phyloP scores from a whole-genome alignment of 2,329 filamentous ascomycete species.

The Colletotrichum siamense region DNA sequence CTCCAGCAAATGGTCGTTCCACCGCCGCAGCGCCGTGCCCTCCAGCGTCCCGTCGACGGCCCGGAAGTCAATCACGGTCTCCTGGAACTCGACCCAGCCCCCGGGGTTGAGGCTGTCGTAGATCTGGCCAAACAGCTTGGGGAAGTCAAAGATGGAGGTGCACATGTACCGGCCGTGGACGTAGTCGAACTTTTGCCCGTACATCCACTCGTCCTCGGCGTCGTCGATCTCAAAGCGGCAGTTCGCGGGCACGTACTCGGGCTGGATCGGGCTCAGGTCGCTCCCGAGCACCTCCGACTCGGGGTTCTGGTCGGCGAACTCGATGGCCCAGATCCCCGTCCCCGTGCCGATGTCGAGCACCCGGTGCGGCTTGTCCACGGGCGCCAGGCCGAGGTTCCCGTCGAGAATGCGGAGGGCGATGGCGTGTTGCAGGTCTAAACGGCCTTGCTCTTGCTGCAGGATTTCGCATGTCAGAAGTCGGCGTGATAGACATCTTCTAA shows the following conservation, averaged over 20 bases:
- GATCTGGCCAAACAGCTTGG: constrained; percentile 35
- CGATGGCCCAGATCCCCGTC: constrained; percentile 37
- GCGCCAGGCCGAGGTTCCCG: not conserved
- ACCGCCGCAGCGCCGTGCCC: constrained; percentile 32
- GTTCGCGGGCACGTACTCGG: constrained; percentile 42
- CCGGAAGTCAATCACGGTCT: constrained; percentile 72
- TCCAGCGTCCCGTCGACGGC: constrained; percentile 54
- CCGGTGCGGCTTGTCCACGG: not conserved
- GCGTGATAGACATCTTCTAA: not conserved
- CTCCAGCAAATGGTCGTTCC: constrained; percentile 38
- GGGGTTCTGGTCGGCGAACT: constrained; percentile 44
- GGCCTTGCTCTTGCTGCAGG: constrained; percentile 37
- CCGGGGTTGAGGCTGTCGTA: constrained; percentile 44
- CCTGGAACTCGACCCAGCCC: constrained; percentile 52
- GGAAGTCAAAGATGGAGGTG: constrained; percentile 38
- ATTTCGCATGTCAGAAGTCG: not conserved
- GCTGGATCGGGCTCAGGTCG: constrained; percentile 45
- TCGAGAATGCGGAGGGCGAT: constrained; percentile 26
- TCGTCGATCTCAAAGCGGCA: constrained; percentile 45
- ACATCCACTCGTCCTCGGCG: constrained; percentile 29
- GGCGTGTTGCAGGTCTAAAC: constrained; percentile 46
- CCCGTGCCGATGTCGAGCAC: constrained; percentile 32
- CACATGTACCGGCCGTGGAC: constrained; percentile 28
- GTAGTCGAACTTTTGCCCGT: constrained; percentile 14
- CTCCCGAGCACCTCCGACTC: constrained; percentile 38